phyloP scores from a whole-genome alignment of 768 basidiomycete species.

The Auricularia cornea region DNA sequence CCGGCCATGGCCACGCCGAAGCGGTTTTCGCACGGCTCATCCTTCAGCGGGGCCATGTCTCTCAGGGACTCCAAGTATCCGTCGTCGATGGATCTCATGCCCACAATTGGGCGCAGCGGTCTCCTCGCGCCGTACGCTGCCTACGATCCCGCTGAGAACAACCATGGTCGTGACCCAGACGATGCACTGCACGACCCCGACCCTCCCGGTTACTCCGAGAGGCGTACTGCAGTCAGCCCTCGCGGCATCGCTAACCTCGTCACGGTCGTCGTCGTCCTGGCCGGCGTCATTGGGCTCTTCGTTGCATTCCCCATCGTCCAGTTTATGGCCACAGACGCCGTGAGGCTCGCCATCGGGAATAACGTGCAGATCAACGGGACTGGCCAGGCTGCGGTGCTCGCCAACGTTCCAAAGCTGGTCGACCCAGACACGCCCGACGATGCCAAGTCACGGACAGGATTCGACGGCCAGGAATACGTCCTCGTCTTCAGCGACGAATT shows the following conservation, averaged over 20 bases:
- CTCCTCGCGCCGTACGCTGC: background rate
- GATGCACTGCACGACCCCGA: slow-evolving; percentile 87
- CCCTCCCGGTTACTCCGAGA: slow-evolving; percentile 54
- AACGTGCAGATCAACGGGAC: slow-evolving; percentile 59
- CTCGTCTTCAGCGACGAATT: slow-evolving; percentile 89
- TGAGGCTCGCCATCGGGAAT: slow-evolving; percentile 18
- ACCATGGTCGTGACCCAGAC: slow-evolving; percentile 50
- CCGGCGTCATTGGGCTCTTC: slow-evolving; percentile 69
- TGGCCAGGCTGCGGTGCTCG: slow-evolving; percentile 78
- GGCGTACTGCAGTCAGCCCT: slow-evolving; percentile 50
- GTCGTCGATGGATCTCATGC: background rate
- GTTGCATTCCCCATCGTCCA: slow-evolving; percentile 81
- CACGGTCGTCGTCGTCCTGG: slow-evolving; percentile 59
- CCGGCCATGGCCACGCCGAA: background rate
- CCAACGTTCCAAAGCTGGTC: slow-evolving; percentile 58
- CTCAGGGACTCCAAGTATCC: background rate
- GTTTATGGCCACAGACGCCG: slow-evolving; percentile 29
- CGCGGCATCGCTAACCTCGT: slow-evolving; percentile 80
- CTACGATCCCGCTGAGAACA: background rate
- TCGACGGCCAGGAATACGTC: slow-evolving; percentile 68
- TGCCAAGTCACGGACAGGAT: slow-evolving; percentile 49
- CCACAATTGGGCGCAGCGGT: background rate
- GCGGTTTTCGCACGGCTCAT: background rate
- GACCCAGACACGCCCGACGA: slow-evolving; percentile 66
- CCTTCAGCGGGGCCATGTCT: background rate